These are phyloP conservation scores for Diaporthe australafricana DNA, from an alignment of 2,329 filamentous ascomycete genomes.

Conservation along the genomic window DNA sequence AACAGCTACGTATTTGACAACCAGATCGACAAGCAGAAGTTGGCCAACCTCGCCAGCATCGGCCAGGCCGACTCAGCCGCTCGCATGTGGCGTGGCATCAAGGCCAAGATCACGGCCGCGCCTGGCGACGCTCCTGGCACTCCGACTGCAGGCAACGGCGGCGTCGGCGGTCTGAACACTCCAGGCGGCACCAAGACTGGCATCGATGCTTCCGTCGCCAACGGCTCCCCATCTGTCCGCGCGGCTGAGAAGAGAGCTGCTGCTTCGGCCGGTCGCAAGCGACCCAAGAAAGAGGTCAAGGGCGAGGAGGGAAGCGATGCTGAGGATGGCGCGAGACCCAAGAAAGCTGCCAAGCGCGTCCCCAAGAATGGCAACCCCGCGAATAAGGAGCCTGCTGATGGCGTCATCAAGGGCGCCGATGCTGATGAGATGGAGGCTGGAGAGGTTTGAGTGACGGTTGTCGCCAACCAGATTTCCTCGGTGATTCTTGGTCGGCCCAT, in stretches of 20 bases:
- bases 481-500: background rate
- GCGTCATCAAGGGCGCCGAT: background rate
- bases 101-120: background rate
- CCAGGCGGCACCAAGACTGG: background rate
- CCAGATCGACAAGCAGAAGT: background rate
- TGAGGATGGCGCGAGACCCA: background rate
- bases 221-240: background rate
- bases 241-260: background rate
- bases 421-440: background rate
- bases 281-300: background rate
- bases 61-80: background rate
- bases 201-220: background rate
- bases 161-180: background rate
- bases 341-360: background rate
- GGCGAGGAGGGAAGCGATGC: background rate
- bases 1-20: background rate
- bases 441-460: background rate
- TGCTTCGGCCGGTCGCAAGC: background rate
- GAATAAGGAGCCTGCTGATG: background rate
- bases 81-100: slow-evolving; percentile 1
- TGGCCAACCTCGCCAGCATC: background rate
- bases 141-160: background rate
- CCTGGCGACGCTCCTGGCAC: background rate
- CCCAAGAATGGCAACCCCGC: background rate
- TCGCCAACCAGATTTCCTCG: too few relatives aligned